These are phyloP conservation scores for Tetrahymena elliotti DNA, from an alignment of 73 alveolate species.

Conservation along the genomic window DNA sequence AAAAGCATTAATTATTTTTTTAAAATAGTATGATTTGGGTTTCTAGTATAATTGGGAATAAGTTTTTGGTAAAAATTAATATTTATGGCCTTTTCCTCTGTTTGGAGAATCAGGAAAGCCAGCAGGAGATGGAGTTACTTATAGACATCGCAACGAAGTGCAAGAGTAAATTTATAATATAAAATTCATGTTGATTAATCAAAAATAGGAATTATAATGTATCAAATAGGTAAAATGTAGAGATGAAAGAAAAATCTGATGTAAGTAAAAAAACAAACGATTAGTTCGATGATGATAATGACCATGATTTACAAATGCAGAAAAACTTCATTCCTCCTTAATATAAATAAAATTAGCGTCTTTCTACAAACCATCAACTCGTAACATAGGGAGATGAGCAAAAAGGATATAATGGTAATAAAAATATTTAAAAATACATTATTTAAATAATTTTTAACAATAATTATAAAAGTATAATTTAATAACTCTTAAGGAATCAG, in stretches of 20 bases:
- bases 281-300: neutral
- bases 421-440: neutral
- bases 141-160: neutral
- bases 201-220: neutral
- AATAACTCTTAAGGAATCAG: neutral
- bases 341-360: neutral
- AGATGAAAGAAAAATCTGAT: neutral
- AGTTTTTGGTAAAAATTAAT: conserved; percentile 81
- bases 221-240: neutral
- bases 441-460: neutral
- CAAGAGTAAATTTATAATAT: neutral
- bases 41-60: conserved; percentile 60
- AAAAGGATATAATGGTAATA: neutral
- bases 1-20: neutral
- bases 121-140: conserved; percentile 83
- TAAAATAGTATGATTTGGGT: conserved; percentile 61
- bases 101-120: conserved; percentile 78
- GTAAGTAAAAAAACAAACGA: neutral
- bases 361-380: neutral
- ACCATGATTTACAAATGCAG: neutral
- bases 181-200: neutral
- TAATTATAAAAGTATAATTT: neutral
- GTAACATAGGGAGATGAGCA: neutral
- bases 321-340: neutral
- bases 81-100: conserved; percentile 80